Base-by-base conservation (phyloP, 345 rosid species). In the Boechera stricta region DNA sequence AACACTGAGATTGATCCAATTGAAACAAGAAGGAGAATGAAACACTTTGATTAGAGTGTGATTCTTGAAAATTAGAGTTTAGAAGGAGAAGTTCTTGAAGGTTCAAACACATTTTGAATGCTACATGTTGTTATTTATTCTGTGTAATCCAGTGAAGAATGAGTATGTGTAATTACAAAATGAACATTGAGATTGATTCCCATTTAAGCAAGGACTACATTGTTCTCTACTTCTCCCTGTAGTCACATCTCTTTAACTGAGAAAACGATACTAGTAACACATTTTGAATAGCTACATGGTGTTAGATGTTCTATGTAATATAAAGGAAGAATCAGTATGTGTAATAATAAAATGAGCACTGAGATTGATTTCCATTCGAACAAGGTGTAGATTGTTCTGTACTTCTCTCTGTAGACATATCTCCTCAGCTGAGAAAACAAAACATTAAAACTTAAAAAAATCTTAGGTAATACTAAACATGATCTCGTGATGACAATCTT, bases 251-350 rank as follows among this genome's bases (percentile, higher is more conserved):
- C 3, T 28, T 28, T 28, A 28, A 28, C 2, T 28, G 29, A 28
- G 29, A 28, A 28, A 28, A 28, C 29, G 29, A 28, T 28, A 28
- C 29, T 28, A 28, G 29, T 28, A 45, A 13, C 18, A 45, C 18
- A 45, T 45, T 45, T 39, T 39, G 10, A 0, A 8, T 18, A 49
- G 4, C 28, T 18, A 7, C 26, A 49, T 53, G 1, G 31, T 53
- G 29, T 54, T 54, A 36, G 7, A 39, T 10, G 4, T 39, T 39
- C 49, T 45, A 2, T 45, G 2, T 13, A 13, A 45, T 45, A n/a
- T 42, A 3, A 11, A 42, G 16, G 35, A 55, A 59, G 64, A 59
- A 48, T 65, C 44, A 66, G 32, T 66, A 29, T 64, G 39, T 9
- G 41, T 38, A 8, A 38, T 44, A 12, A 13, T 1, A 6, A 4